Percentiles rank a stretch among this genome's conserved stretches.
These are phyloP conservation scores for Lupinus albus DNA, from an alignment of 306 rosid genomes.

Conservation along the genomic window DNA sequence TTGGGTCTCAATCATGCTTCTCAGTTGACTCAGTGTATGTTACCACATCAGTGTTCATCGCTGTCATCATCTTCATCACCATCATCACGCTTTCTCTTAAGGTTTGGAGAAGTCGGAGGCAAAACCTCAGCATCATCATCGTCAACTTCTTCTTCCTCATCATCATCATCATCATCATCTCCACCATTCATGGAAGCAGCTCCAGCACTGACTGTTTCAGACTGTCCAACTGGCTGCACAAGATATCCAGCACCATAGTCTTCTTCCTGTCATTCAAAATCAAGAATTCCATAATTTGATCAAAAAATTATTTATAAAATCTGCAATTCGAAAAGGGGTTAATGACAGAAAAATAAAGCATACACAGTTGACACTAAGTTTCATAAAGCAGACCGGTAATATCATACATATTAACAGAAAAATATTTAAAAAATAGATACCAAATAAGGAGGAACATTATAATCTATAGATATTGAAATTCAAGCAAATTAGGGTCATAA, in stretches of 20 bases:
- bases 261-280: conserved; percentile 64
- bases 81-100: conserved; percentile 78
- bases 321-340: background rate
- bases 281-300: background rate
- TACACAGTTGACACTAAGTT: background rate
- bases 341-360: background rate
- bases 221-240: conserved; percentile 79
- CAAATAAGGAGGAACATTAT: background rate
- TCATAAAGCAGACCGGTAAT: background rate
- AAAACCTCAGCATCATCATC: conserved; percentile 60
- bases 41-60: conserved; percentile 57
- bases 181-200: conserved; percentile 53
- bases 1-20: conserved; percentile 53
- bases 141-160: conserved; percentile 62
- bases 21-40: conserved; percentile 52
- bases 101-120: conserved; percentile 60
- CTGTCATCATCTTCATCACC: conserved; percentile 34
- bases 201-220: conserved; percentile 57
- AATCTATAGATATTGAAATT: background rate
- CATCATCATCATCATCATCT: conserved; percentile 58
- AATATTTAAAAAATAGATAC: background rate
- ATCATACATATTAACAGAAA: no score
- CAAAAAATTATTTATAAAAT: background rate
- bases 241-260: conserved; percentile 80
- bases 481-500: background rate